These are phyloP conservation scores for Sporothrix curviconia DNA, from an alignment of 2,329 filamentous ascomycete genomes.

Conservation along the genomic window DNA sequence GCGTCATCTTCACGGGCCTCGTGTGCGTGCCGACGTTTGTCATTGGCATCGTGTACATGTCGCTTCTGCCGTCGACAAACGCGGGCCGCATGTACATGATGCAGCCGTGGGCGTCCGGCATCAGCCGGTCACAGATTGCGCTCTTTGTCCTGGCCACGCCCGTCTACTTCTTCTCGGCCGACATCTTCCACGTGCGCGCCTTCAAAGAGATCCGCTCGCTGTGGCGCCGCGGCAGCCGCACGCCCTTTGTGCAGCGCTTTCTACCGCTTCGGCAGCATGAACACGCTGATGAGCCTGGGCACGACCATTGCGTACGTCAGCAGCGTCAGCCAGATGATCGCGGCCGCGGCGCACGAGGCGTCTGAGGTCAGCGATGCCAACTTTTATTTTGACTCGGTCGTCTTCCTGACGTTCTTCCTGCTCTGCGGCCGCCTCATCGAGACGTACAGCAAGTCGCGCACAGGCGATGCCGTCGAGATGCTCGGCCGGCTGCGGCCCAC, in stretches of 20 bases:
- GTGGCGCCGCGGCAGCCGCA: conserved; percentile 70
- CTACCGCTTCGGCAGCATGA: conserved; percentile 95
- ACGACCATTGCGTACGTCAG: conserved; percentile 83
- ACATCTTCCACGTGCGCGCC: conserved; percentile 74
- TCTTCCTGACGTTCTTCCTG: conserved; percentile 85
- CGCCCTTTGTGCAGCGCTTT: conserved; percentile 69
- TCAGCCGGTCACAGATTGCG: conserved; percentile 70
- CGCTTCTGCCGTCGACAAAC: conserved; percentile 58
- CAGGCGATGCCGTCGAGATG: conserved; percentile 76
- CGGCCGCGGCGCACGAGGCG: conserved; percentile 42
- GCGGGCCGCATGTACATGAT: conserved; percentile 59
- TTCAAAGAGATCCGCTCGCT: conserved; percentile 70
- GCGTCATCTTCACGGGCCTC: conserved; percentile 62
- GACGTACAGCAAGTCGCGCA: conserved; percentile 85
- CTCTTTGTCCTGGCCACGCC: conserved; percentile 77
- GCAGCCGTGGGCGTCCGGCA: conserved; percentile 62
- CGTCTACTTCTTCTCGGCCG: conserved; percentile 79
- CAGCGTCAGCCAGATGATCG: conserved; percentile 71
- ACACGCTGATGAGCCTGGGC: conserved; percentile 82
- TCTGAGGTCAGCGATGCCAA: conserved; percentile 40
- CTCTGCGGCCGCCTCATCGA: conserved; percentile 70
- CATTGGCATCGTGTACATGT: conserved; percentile 89
- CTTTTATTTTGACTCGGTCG: conserved; percentile 86
- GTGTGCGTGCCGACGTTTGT: conserved; percentile 77
- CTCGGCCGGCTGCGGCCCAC: conserved; percentile 71